Percentiles rank a stretch among this genome's conserved stretches.
phyloP scores from a whole-genome alignment of 768 basidiomycete genomes.

The Boletus rubropictus region DNA sequence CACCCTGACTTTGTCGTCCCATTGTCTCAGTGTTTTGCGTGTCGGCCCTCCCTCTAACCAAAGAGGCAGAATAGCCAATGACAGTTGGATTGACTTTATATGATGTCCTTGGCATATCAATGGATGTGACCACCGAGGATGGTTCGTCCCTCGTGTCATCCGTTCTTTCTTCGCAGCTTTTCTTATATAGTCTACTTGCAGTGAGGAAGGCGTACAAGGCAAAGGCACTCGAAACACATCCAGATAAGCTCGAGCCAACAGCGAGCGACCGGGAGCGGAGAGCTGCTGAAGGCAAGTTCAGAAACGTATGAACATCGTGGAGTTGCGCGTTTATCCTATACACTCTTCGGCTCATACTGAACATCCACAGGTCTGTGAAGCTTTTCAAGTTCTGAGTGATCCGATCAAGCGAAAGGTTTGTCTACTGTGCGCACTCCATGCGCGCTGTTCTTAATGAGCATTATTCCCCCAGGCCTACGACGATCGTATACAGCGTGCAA shows the following conservation, averaged over 20 bases:
- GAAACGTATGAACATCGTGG: slow-evolving; percentile 40
- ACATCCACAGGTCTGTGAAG: slow-evolving; percentile 49
- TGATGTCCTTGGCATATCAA: slow-evolving; percentile 42
- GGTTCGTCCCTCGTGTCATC: slow-evolving; percentile 30
- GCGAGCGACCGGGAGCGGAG: slow-evolving; percentile 48
- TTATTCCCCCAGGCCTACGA: slow-evolving; percentile 41
- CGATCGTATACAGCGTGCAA: slow-evolving; percentile 31
- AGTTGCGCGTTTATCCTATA: slow-evolving; percentile 19
- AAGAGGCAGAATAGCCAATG: slow-evolving; percentile 19
- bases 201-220: slow-evolving; percentile 66
- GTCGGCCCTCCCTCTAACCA: not conserved
- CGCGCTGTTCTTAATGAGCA: not conserved
- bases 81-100: slow-evolving; percentile 33
- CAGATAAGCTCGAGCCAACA: slow-evolving; percentile 58
- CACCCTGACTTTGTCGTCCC: not conserved
- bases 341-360: slow-evolving; percentile 17
- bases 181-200: slow-evolving; percentile 3
- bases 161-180: not conserved
- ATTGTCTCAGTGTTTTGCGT: not conserved
- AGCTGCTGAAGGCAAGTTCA: slow-evolving; percentile 53
- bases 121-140: slow-evolving; percentile 46
- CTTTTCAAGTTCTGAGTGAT: slow-evolving; percentile 57
- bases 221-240: slow-evolving; percentile 66
- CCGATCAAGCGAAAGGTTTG: slow-evolving; percentile 49
- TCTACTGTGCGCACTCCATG: not conserved